phyloP scores from a whole-genome alignment of 305 asterid species.

The Andrographis paniculata region DNA sequence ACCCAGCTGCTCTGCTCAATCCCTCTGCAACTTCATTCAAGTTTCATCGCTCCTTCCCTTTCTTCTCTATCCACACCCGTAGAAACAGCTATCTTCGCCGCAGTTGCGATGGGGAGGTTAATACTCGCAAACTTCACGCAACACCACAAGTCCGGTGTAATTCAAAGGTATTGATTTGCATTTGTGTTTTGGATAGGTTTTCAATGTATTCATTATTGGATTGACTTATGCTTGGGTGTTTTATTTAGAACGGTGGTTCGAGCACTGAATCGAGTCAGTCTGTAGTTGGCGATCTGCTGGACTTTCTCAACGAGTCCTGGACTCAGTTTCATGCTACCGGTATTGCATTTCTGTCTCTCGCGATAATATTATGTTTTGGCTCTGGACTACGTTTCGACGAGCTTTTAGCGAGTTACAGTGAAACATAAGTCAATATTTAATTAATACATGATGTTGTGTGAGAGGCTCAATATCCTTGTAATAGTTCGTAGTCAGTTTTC shows the following conservation, averaged over 20 bases:
- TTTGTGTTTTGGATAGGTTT: not conserved
- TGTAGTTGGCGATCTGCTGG: conserved; percentile 77
- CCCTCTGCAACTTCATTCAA: conserved; percentile 30
- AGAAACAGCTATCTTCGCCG: conserved; percentile 16
- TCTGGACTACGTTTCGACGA: not conserved
- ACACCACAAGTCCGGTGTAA: conserved; percentile 33
- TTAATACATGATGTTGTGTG: too few relatives aligned
- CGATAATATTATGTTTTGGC: not conserved
- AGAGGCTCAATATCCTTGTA: too few relatives aligned
- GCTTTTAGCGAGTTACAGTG: not conserved
- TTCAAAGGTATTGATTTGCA: conserved; percentile 31
- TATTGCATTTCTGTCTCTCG: conserved; percentile 7
- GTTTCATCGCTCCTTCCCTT: conserved; percentile 20
- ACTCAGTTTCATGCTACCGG: conserved; percentile 95
- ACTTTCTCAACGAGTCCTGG: conserved; percentile 96
- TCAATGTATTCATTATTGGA: not conserved
- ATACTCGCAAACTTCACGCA: conserved; percentile 35
- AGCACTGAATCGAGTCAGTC: conserved; percentile 42
- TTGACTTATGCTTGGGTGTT: not conserved
- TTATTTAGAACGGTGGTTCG: conserved; percentile 35
- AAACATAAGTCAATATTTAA: too few relatives aligned
- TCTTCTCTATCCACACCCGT: conserved; percentile 20
- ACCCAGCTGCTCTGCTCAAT: conserved; percentile 33
- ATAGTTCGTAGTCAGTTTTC: too few relatives aligned
- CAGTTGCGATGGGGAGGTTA: conserved; percentile 16